Evolutionary conservation across 345 rosid genomes (phyloP).

Genomic region (Melastoma malabathricum): DNA sequence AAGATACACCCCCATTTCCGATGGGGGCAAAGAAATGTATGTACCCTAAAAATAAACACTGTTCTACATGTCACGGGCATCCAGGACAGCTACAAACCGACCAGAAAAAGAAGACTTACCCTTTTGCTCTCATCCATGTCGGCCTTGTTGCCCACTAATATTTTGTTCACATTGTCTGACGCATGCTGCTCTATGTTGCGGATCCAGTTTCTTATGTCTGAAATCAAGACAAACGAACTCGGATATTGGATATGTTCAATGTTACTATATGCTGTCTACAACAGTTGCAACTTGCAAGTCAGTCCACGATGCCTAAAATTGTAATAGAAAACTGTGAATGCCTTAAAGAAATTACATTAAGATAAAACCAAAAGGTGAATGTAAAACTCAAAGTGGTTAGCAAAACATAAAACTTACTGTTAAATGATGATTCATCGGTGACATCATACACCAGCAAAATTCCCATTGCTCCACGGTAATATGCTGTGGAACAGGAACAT

Average conservation of each 20-base stretch:
- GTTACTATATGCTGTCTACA: background rate
- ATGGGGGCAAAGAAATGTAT: no score
- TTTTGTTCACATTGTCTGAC: slow-evolving; percentile 87
- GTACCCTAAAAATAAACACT: no score
- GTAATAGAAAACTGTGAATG: no score
- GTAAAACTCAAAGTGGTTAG: background rate
- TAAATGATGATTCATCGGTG: slow-evolving; percentile 73
- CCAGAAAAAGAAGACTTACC: slow-evolving; percentile 21
- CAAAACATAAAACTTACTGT: slow-evolving; percentile 25
- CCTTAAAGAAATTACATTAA: no score
- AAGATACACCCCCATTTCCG: background rate
- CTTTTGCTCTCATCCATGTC: slow-evolving; percentile 99
- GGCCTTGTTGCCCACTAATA: slow-evolving; percentile 95
- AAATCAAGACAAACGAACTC: background rate
- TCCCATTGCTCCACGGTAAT: slow-evolving; percentile 83
- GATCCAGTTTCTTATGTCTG: slow-evolving; percentile 97
- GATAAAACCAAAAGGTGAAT: no score
- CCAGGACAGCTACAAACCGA: background rate
- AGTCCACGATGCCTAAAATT: no score
- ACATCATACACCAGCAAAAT: slow-evolving; percentile 73
- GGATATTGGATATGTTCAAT: background rate
- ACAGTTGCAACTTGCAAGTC: background rate
- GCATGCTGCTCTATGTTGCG: slow-evolving; percentile 97
- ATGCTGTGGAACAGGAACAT: slow-evolving; percentile 22
- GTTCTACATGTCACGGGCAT: background rate